Conservation (phyloP, 768 basidiomycete species). For the Pleurotus tuber-regium region DNA sequence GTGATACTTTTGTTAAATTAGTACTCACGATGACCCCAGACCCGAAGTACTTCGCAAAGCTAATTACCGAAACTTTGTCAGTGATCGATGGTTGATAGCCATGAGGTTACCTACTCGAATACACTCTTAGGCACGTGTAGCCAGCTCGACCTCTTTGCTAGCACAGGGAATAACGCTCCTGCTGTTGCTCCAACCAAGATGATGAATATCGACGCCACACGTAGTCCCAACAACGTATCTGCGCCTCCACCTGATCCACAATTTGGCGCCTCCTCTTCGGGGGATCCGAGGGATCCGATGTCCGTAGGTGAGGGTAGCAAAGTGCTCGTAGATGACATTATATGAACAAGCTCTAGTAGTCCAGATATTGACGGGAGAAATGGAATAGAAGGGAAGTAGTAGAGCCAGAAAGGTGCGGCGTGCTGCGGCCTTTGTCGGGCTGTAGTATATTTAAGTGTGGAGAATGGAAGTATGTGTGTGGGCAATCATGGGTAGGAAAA, state of each 20-base stretch:
- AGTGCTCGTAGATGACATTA: not conserved
- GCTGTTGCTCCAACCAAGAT: slow-evolving; percentile 56
- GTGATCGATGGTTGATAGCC: not conserved
- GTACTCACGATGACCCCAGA: slow-evolving; percentile 78
- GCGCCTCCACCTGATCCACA: slow-evolving; percentile 57
- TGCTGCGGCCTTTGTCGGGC: no score
- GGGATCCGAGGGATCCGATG: not conserved
- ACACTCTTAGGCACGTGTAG: slow-evolving; percentile 55
- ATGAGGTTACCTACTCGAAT: slow-evolving; percentile 58
- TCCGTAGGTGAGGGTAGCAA: not conserved
- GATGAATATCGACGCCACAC: slow-evolving; percentile 75
- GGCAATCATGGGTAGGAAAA: not conserved
- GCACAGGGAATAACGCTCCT: slow-evolving; percentile 72
- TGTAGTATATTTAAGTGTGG: not conserved
- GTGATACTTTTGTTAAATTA: not conserved
- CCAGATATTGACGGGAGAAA: not conserved
- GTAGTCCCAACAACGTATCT: slow-evolving; percentile 45
- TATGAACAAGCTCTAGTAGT: not conserved
- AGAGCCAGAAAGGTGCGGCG: no score
- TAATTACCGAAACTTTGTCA: slow-evolving; percentile 22
- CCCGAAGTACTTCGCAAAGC: slow-evolving; percentile 89
- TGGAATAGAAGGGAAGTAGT: not conserved
- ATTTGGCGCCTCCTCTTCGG: slow-evolving; percentile 20
- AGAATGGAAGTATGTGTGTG: not conserved
- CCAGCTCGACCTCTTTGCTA: slow-evolving; percentile 50